Evolutionary conservation across 2,329 filamentous ascomycete genomes (phyloP), one percentile per base, ranked within the genome.

Genomic region (Rhynchosporium agropyri): DNA sequence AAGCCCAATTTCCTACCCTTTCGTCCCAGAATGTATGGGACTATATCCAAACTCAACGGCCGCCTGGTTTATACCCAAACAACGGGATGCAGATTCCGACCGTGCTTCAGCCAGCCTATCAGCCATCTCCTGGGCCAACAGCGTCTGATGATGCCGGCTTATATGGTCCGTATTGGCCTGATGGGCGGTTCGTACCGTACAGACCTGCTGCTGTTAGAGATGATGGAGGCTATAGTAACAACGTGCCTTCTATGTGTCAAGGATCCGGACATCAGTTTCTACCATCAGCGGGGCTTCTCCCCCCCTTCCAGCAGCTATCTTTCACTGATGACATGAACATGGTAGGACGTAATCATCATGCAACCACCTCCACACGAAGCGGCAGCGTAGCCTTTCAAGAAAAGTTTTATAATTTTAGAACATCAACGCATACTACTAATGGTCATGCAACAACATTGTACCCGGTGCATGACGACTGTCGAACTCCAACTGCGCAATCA

Each of bases 151-250:
- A 81, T 36, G 79, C 80, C 60, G 82, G 82, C 8, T 79, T 81
- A 4, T 87, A 84, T 73, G 84, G 84, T 0, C 84, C 84, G 33
- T 87, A 87, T 70, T 87, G 84, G 83, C 83, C 84, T 26, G 82
- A 87, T 77, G 84, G 84, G n/a, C 83, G 83, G 50, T 75, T 70
- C 58, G 67, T 71, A 20, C 73, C 84, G 12, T 87, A 87, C 72
- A 79, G 83, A 63, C 84, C 84, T 12, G 82, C 84, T 42, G 82
- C 83, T 5, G 75, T 84, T 63, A 78, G 82, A 63, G 83, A 86
- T 72, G 78, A 81, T 51, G 79, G 81, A 26, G 81, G 68, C 42
- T 63, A 72, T 48, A 53, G 63, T 49, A 33, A 53, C 50, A 57
- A 66, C 50, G 55, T 50, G 5, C 57, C 63, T 13, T 62, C 67